Evolutionary conservation across 208 protist genomes (phyloP).

Genomic region (Herpetomonas samuelpessoai): DNA sequence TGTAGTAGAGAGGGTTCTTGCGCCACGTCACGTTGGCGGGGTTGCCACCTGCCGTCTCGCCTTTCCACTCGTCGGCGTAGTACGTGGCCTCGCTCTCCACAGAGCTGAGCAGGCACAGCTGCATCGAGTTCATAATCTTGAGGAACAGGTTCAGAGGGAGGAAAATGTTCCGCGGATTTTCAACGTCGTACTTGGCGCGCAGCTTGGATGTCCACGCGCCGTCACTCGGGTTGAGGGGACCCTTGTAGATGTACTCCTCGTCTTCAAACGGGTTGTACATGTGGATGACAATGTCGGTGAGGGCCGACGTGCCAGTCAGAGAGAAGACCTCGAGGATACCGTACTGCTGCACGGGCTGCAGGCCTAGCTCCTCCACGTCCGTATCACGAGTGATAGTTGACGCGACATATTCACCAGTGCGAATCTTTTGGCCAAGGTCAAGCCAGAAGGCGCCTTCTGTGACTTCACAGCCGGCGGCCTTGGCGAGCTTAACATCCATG

Average conservation of each 20-base stretch:
- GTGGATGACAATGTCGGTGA: conserved; percentile 64
- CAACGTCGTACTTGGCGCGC: conserved; percentile 32
- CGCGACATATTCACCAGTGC: conserved; percentile 46
- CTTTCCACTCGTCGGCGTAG: conserved; percentile 53
- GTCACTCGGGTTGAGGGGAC: conserved; percentile 54
- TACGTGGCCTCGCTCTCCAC: conserved; percentile 26
- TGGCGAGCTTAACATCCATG: conserved; percentile 37
- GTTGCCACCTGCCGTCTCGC: conserved; percentile 54
- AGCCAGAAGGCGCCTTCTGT: conserved; percentile 50
- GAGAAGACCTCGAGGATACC: conserved; percentile 80
- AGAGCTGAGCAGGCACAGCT: conserved; percentile 56
- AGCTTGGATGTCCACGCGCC: conserved; percentile 50
- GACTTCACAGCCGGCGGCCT: conserved; percentile 28
- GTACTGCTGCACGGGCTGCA: conserved; percentile 78
- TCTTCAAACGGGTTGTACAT: conserved; percentile 84
- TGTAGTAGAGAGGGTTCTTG: conserved; percentile 69
- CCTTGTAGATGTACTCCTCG: conserved; percentile 50
- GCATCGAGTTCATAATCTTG: conserved; percentile 41
- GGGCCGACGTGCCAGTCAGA: conserved; percentile 49
- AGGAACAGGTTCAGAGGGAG: conserved; percentile 52
- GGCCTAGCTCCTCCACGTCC: conserved; percentile 53
- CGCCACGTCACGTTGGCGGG: conserved; percentile 65
- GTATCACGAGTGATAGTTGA: conserved; percentile 58
- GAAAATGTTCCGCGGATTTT: conserved; percentile 55
- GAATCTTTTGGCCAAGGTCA: conserved; percentile 57